phyloP scores from a whole-genome alignment of 495 filamentous ascomycete genomes.

The Chaetomidium leptoderma region DNA sequence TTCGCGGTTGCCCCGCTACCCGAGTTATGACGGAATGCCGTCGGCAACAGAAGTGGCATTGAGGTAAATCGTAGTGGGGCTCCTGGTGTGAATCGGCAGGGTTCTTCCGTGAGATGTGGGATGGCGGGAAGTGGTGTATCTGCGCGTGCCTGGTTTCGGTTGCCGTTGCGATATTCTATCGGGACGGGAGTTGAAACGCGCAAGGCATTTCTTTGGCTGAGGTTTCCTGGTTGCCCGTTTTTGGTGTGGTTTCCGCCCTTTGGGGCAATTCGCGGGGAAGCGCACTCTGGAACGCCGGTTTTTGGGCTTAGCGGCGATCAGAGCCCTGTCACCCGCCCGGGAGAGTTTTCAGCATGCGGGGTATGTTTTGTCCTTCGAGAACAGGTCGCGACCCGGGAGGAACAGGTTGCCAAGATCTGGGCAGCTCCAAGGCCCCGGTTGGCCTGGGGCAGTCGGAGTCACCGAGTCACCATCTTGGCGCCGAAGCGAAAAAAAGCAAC shows the following conservation, averaged over 20 bases:
- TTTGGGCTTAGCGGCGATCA: constrained; percentile 16
- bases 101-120: neutral
- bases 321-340: constrained; percentile 19
- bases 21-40: constrained; percentile 27
- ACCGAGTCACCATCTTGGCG: neutral
- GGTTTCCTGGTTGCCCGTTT: neutral
- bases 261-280: constrained; percentile 19
- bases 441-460: neutral
- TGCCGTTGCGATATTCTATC: neutral
- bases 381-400: constrained; percentile 23
- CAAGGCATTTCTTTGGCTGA: neutral
- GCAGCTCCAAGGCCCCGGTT: constrained; percentile 13
- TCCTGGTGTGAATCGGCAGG: neutral
- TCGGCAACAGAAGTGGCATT: constrained; percentile 23
- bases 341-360: constrained; percentile 26
- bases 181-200: constrained; percentile 1
- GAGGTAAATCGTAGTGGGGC: constrained; percentile 5
- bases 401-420: constrained; percentile 33
- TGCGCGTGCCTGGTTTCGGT: neutral
- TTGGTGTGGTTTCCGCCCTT: constrained; percentile 10
- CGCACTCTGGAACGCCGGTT: neutral
- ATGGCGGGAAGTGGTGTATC: too few species aligned
- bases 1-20: constrained; percentile 6
- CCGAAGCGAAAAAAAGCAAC: neutral
- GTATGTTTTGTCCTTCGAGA: constrained; percentile 20